Evolutionary conservation across 2,329 filamentous ascomycete species (phyloP), one percentile per base, ranked within the genome.

Genomic region (Fusarium longipes): DNA sequence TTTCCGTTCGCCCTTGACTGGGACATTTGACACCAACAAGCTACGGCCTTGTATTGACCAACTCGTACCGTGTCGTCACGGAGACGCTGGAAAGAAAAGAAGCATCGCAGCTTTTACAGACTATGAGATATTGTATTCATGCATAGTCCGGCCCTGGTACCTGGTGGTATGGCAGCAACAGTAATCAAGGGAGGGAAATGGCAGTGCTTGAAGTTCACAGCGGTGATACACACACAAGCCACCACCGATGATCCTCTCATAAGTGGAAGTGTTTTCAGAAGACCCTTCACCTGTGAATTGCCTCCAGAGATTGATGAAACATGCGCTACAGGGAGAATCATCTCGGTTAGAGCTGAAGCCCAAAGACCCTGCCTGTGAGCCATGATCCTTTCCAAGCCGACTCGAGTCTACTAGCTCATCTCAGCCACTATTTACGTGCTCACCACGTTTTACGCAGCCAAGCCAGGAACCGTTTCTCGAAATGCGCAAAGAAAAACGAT

Each of bases 381-480:
- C 30, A 44, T 12, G 47, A 55, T 44, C 48, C 32, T 48, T 44
- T 51, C 8, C 35, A 43, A 27, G 33, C 36, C 48, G 40, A 52
- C 43, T 65, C 25, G 6, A 39, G 42, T 36, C 30, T 57, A 67
- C n/a, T n/a, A 39, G 38, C 32, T 45, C 14, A 33, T 42, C 11
- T 32, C 30, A 57, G 44, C 33, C 20, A 40, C 17, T 33, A 17
- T n/a, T 43, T 39, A 24, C 22, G 39, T 52, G 24, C 42, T 53
- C 40, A 14, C 55, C 25, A 32, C n/a, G 33, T 59, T n/a, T 60
- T 40, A 20, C 53, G 42, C 40, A 50, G 63, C 55, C 50, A 65
- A 60, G 65, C 55, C 67, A 48, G 61, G 58, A 72, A 53, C 64
- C 44, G 49, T 57, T 50, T 24, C 47, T 61, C 6, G 8, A 18